Evolutionary conservation across 2,329 filamentous ascomycete species (phyloP).

Genomic region (Diaporthe sp.): DNA sequence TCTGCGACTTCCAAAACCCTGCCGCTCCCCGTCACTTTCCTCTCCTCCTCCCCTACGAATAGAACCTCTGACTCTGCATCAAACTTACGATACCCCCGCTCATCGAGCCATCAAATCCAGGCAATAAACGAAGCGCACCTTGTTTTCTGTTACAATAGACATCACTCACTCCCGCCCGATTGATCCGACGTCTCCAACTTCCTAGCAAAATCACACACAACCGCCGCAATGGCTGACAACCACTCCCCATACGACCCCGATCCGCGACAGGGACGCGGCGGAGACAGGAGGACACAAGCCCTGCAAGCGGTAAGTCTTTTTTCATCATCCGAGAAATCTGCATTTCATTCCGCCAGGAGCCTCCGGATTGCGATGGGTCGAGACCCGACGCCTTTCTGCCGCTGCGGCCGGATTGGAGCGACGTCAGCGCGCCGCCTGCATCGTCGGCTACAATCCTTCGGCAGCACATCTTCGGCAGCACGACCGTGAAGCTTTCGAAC

Average conservation of each 20-base stretch:
- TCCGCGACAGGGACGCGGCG: constrained; percentile 26
- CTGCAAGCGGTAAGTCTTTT: constrained; percentile 27
- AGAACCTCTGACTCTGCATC: constrained; percentile 2
- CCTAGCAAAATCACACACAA: constrained; percentile 7
- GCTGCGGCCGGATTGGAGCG: constrained; percentile 7
- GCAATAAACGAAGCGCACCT: not conserved
- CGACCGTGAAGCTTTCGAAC: not conserved
- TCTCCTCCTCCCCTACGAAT: constrained; percentile 8
- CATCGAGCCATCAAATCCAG: constrained; percentile 18
- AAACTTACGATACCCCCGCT: constrained; percentile 14
- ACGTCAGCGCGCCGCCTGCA: constrained; percentile 22
- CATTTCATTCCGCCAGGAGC: constrained; percentile 1
- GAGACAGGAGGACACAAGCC: constrained; percentile 21
- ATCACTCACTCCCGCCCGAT: constrained; percentile 3
- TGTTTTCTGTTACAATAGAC: not conserved
- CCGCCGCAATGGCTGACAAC: constrained; percentile 27
- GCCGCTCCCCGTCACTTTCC: not conserved
- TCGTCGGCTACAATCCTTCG: not conserved
- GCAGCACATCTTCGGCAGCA: not conserved
- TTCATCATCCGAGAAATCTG: not conserved
- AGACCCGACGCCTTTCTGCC: not conserved
- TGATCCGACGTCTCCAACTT: not conserved
- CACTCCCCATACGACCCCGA: constrained; percentile 31
- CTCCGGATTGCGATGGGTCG: constrained; percentile 8
- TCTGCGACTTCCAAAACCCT: constrained; percentile 13